Base-by-base conservation (phyloP, 495 filamentous ascomycete genomes). In the Pseudevernia furfuracea region DNA sequence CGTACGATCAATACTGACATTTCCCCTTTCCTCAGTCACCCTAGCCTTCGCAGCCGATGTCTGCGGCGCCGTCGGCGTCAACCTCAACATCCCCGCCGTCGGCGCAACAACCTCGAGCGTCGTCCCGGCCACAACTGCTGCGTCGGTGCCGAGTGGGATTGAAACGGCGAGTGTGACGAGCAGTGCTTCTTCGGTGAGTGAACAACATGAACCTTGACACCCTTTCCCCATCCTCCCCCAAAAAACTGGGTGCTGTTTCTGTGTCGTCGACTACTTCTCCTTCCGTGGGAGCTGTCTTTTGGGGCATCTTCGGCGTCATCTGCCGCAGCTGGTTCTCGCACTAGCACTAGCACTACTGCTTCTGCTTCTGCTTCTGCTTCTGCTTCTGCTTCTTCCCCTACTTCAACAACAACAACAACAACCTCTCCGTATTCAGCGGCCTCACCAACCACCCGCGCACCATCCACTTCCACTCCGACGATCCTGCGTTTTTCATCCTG, bases 21-120 rank as follows among this genome's bases (percentile, higher is more conserved):
- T 34, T 0, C 14, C 15, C 34, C 28, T 37, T 25, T 21, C 21
- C 14, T 11, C 32, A 65, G 64, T 56, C 23, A 67, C 68, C 6
- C 34, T 69, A 41, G 58, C 61, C 32, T 65, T 62, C 58, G 65
- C 64, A 14, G 32, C 61, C 38, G 36, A 58, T 28, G 36, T 67
- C 46, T 69, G 67, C 44, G 49, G 21, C 25, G 17, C 60, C 58
- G 59, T 60, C 3, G 67, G 67, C 28, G 60, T 64, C 32, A 53
- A n/a, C 2, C 43, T 69, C 34, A 56, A 39, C 30, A 41, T 38
- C 11, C 63, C 57, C 48, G n/a, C 12, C 25, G 12, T 37, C 0
- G 4, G 28, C 23, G 23, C 5, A 1, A 44, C 60, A 14, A 32
- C 10, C 37, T 41, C 39, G 14, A 43, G 21, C 39, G 36, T 38